phyloP scores from a whole-genome alignment of 2,329 filamentous ascomycete genomes.

The Stemphylium vesicarium region DNA sequence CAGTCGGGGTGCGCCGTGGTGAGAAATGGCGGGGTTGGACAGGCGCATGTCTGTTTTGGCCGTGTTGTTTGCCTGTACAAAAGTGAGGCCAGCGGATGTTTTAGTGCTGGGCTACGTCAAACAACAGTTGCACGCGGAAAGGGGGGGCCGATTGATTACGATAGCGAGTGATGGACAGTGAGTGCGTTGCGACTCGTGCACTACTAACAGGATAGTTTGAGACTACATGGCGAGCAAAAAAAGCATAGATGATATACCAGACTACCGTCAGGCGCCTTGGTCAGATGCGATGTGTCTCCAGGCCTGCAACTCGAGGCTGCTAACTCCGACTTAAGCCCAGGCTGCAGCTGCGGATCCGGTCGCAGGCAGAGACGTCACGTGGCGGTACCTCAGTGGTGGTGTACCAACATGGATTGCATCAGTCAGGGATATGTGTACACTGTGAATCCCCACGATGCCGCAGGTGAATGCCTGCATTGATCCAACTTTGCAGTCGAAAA shows the following conservation, averaged over 20 bases:
- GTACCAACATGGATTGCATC: not conserved
- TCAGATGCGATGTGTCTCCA: slow-evolving; percentile 30
- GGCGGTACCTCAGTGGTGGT: slow-evolving; percentile 7
- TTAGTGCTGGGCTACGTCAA: slow-evolving; percentile 35
- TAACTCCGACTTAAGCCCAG: slow-evolving; percentile 19
- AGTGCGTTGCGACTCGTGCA: slow-evolving; percentile 14
- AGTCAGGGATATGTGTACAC: not conserved
- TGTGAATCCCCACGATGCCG: no score
- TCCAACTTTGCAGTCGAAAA: no score
- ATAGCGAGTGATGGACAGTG: slow-evolving; percentile 4
- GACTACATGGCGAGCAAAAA: slow-evolving; percentile 23
- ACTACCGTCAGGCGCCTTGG: slow-evolving; percentile 27
- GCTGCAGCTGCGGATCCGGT: slow-evolving; percentile 8
- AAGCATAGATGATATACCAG: slow-evolving; percentile 12
- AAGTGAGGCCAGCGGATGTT: slow-evolving; percentile 28
- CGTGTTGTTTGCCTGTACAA: slow-evolving; percentile 15
- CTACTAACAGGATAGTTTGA: not conserved
- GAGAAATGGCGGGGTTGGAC: slow-evolving; percentile 23
- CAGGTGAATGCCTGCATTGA: no score
- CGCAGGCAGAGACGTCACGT: slow-evolving; percentile 3
- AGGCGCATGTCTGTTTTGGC: slow-evolving; percentile 42
- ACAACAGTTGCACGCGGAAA: slow-evolving; percentile 32
- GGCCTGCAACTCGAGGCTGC: slow-evolving; percentile 19
- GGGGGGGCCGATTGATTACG: slow-evolving; percentile 19
- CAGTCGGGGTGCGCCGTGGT: slow-evolving; percentile 23